Conservation (phyloP, 1,284 basidiomycete genomes). For the Irpex sp. region DNA sequence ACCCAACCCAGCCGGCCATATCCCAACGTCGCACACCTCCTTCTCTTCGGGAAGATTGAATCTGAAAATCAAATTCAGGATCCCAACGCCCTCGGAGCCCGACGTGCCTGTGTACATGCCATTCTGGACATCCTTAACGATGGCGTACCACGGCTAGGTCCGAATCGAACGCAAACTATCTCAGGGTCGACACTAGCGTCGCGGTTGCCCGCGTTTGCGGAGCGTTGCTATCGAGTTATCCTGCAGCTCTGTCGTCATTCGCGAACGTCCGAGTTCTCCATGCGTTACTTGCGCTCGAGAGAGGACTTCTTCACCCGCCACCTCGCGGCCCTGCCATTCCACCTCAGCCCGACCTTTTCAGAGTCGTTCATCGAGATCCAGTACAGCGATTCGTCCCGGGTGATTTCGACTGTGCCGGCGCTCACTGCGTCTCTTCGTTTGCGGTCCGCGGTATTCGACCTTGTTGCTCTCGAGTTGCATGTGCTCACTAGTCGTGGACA, state of each 20-base stretch:
- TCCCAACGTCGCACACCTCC: constrained; percentile 87
- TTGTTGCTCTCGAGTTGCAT: constrained; percentile 87
- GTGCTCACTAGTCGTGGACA: constrained; percentile 77
- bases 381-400: constrained; percentile 67
- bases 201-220: constrained; percentile 75
- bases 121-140: constrained; percentile 73
- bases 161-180: constrained; percentile 21
- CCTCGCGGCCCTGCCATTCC: constrained; percentile 67
- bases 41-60: constrained; percentile 68
- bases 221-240: constrained; percentile 80
- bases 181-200: constrained; percentile 54
- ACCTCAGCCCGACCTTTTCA: constrained; percentile 41
- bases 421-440: constrained; percentile 79
- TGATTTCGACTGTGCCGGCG: constrained; percentile 71
- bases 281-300: constrained; percentile 84
- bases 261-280: constrained; percentile 75
- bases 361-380: constrained; percentile 62
- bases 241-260: constrained; percentile 85
- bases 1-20: constrained; percentile 61
- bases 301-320: constrained; percentile 90
- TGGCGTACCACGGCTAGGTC: constrained; percentile 57
- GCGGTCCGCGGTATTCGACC: constrained; percentile 82
- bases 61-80: constrained; percentile 63
- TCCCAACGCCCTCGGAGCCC: constrained; percentile 66
- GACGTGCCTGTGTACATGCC: constrained; percentile 73